phyloP scores from a whole-genome alignment of 2,329 filamentous ascomycete species.

The Colletotrichum sp. region DNA sequence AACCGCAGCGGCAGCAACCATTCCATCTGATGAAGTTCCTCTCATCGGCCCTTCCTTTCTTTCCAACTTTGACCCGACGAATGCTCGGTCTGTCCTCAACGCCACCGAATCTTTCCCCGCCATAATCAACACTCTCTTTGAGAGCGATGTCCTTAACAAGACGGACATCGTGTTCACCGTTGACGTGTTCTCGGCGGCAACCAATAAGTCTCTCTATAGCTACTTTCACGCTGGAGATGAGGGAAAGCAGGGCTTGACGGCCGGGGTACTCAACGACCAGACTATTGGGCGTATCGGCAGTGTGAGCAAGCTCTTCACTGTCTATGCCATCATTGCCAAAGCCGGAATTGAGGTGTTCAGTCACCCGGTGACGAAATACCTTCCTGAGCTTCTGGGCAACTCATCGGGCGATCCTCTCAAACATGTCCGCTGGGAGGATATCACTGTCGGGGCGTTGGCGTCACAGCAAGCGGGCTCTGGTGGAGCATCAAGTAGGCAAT shows the following conservation, averaged over 20 bases:
- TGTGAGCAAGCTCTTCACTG: slow-evolving; percentile 38
- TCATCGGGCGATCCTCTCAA: neutral
- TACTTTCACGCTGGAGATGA: slow-evolving; percentile 16
- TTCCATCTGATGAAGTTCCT: neutral
- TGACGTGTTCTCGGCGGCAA: slow-evolving; percentile 29
- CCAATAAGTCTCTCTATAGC: slow-evolving; percentile 28
- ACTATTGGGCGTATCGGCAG: slow-evolving; percentile 41
- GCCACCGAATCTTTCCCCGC: neutral
- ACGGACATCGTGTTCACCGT: slow-evolving; percentile 9
- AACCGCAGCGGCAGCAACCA: neutral
- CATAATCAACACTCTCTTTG: neutral
- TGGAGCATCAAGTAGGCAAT: neutral
- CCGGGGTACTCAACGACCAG: slow-evolving; percentile 29
- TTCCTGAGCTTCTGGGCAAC: slow-evolving; percentile 27
- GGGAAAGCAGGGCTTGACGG: neutral
- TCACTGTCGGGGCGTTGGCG: slow-evolving; percentile 27
- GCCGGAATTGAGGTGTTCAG: slow-evolving; percentile 25
- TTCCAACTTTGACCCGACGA: slow-evolving; percentile 19
- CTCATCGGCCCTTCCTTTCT: slow-evolving; percentile 26
- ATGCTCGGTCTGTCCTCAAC: neutral
- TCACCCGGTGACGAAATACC: slow-evolving; percentile 27
- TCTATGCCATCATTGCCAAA: slow-evolving; percentile 27
- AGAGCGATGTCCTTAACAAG: neutral
- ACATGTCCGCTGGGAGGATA: slow-evolving; percentile 21
- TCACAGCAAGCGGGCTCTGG: slow-evolving; percentile 25